These are phyloP conservation scores for Posidonia australis DNA, from an alignment of 106 monocot genomes.

Conservation along the genomic window DNA sequence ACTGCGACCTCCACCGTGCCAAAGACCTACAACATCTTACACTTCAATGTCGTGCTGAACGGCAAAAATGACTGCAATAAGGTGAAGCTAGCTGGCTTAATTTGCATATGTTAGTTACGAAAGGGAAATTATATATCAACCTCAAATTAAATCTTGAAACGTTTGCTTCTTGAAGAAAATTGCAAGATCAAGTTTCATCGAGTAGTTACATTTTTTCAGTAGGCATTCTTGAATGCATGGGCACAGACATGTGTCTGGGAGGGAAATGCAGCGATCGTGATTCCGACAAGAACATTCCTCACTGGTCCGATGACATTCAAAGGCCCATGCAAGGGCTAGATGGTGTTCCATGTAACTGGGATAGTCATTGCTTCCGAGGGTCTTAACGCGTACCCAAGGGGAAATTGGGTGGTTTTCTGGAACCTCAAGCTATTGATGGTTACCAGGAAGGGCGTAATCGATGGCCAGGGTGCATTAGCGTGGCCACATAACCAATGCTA, in stretches of 20 bases:
- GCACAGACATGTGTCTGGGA: constrained; percentile 16
- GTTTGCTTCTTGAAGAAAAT: no score
- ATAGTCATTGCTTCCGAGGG: constrained; percentile 15
- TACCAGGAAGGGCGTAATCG: constrained; percentile 27
- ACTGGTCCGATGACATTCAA: constrained; percentile 26
- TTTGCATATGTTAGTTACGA: no score
- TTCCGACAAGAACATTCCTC: constrained; percentile 30
- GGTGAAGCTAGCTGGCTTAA: no score
- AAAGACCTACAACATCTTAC: neutral
- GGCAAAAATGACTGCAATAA: neutral
- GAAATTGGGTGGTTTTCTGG: constrained; percentile 34
- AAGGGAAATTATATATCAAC: no score
- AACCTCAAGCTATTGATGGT: constrained; percentile 26
- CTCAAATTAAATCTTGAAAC: no score
- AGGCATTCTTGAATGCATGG: constrained; percentile 35
- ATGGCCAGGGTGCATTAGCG: constrained; percentile 33
- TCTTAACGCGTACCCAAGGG: constrained; percentile 4
- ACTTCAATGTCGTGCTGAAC: neutral
- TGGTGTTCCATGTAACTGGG: constrained; percentile 11
- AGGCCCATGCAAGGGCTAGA: constrained; percentile 29
- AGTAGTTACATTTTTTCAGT: no score
- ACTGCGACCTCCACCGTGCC: neutral
- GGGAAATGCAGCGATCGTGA: constrained; percentile 14
- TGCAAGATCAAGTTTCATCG: no score
- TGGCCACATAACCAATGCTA: constrained; percentile 17